Evolutionary conservation across 768 basidiomycete genomes (phyloP).

Genomic region (Suillus fuscotomentosus): DNA sequence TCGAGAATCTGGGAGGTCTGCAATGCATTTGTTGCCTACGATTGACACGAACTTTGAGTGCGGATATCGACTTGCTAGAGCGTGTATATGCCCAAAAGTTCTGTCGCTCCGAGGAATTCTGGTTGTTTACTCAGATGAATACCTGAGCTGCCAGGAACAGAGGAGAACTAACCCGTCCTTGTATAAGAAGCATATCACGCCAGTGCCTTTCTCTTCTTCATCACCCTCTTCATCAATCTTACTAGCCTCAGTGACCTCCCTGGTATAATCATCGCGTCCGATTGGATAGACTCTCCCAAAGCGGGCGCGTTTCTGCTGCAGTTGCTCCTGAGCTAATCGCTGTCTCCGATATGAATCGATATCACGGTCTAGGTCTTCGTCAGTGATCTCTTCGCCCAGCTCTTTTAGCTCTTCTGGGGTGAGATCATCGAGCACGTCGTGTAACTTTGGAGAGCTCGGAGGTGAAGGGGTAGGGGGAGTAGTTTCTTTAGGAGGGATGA

Average conservation of each 20-base stretch:
- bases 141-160: not conserved
- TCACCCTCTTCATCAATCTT: constrained; percentile 63
- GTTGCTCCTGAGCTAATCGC: constrained; percentile 61
- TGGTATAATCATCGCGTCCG: constrained; percentile 88
- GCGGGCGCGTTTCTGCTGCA: constrained; percentile 55
- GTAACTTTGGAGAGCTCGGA: constrained; percentile 71
- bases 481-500: constrained; percentile 72
- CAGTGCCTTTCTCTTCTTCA: constrained; percentile 72
- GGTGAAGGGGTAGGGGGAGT: constrained; percentile 79
- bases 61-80: constrained; percentile 79
- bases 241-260: constrained; percentile 94
- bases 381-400: constrained; percentile 66
- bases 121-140: constrained; percentile 8
- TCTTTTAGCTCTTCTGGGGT: constrained; percentile 63
- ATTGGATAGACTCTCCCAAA: constrained; percentile 90
- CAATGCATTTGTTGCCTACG: constrained; percentile 91
- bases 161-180: constrained; percentile 78
- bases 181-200: constrained; percentile 92
- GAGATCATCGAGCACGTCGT: constrained; percentile 64
- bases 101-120: constrained; percentile 84
- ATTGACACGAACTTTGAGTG: constrained; percentile 96
- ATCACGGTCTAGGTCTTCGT: constrained; percentile 75
- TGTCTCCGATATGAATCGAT: constrained; percentile 66
- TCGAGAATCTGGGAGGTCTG: constrained; percentile 90
- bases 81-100: constrained; percentile 63